Evolutionary conservation across 345 rosid genomes (phyloP), one percentile per base, ranked within the genome.

Genomic region (Carallia brachiata): DNA sequence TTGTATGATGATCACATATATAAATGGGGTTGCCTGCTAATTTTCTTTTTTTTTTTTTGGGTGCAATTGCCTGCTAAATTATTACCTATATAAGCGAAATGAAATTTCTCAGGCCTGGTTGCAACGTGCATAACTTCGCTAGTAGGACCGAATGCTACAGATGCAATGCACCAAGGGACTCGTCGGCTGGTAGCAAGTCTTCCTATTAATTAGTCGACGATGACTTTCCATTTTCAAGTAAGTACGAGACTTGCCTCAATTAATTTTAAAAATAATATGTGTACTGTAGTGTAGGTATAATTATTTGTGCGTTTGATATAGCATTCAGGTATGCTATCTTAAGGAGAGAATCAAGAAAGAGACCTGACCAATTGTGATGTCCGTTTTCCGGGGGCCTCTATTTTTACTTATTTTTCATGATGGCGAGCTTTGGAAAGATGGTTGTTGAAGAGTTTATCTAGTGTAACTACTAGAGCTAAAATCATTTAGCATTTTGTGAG

Each of bases 121-220:
- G 97, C 81, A 88, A 91, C 28, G 93, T 87, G 75, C 98, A 94
- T 72, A 94, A 94, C 82, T 94, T 91, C 39, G 98, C 98, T 10
- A 94, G 90, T 79, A 82, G 98, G 73, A 91, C 71, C 69, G 95
- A 94, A 75, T 91, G 98, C 65, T 94, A 89, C 80, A 81, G 88
- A 72, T 94, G 98, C 90, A 89, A 84, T 77, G 95, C 97, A 2
- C 97, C 96, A 19, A 86, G 91, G 74, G 97, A 91, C 44, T 66
- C 75, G n/a, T 65, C 79, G 4, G 64, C 72, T 4, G 60, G 48
- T 65, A 44, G 31, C 70, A 68, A 63, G 32, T 58, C 70, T 27
- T 19, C 76, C 2, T 68, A 56, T 64, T 72, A 64, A 56, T 64
- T 72, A 64, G 37, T 50, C 31, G 6, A 34, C 31, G 6, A 34